Conservation (phyloP, 139 green algal species). For the Microglena sp. region DNA sequence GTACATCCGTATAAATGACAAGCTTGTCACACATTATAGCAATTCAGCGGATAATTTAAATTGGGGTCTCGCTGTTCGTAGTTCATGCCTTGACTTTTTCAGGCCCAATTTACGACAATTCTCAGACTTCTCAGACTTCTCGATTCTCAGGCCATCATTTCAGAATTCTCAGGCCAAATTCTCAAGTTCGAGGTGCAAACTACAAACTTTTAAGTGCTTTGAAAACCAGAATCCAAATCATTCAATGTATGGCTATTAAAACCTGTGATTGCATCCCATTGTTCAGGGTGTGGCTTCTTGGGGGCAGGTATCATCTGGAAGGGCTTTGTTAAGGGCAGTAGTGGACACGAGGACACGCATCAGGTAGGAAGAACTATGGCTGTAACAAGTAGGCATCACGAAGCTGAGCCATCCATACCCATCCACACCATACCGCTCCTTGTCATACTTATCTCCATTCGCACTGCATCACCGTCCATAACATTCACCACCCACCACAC, state of each 20-base stretch:
- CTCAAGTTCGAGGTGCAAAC: background rate
- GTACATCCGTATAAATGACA: too few relatives aligned
- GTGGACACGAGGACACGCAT: background rate
- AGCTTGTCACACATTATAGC: too few relatives aligned
- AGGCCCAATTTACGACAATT: background rate
- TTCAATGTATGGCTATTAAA: background rate
- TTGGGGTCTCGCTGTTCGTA: too few relatives aligned
- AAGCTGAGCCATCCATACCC: too few relatives aligned
- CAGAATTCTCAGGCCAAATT: background rate
- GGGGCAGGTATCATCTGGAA: background rate
- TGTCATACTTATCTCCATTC: too few relatives aligned
- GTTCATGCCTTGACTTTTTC: too few relatives aligned
- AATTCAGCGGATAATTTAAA: too few relatives aligned
- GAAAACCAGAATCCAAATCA: background rate
- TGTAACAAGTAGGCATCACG: too few relatives aligned
- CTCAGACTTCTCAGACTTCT: background rate
- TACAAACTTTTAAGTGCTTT: background rate
- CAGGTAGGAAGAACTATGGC: too few relatives aligned
- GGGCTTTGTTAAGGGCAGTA: background rate
- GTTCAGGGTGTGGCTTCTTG: background rate
- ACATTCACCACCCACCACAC: too few relatives aligned
- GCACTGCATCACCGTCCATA: too few relatives aligned
- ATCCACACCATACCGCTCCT: too few relatives aligned
- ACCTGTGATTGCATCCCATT: background rate
- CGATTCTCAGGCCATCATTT: background rate